phyloP scores from a whole-genome alignment of 1,284 basidiomycete species.

The Pseudozyma tsukubaensis region DNA sequence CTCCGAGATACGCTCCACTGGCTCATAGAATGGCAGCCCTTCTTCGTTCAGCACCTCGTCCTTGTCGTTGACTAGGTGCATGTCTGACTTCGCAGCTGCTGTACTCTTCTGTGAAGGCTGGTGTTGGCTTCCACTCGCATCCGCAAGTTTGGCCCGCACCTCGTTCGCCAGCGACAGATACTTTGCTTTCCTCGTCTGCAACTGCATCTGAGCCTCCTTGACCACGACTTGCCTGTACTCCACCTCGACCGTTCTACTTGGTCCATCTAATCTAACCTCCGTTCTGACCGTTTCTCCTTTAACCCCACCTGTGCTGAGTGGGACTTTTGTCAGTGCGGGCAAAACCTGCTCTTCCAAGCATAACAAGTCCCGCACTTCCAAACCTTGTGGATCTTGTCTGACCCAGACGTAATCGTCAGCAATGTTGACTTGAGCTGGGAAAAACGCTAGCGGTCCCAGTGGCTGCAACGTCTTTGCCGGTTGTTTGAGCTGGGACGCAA shows the following conservation, averaged over 20 bases:
- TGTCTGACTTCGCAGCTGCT: not conserved
- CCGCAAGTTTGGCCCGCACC: slow-evolving; percentile 8
- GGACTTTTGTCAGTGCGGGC: slow-evolving; percentile 10
- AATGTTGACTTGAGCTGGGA: slow-evolving; percentile 26
- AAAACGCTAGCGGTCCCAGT: slow-evolving; percentile 38
- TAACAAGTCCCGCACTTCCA: slow-evolving; percentile 19
- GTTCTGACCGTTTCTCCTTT: slow-evolving; percentile 3
- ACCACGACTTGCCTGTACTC: slow-evolving; percentile 4
- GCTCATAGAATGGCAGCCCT: slow-evolving; percentile 66
- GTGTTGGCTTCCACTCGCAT: no score
- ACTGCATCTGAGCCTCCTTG: slow-evolving; percentile 28
- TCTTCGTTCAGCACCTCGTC: slow-evolving; percentile 65
- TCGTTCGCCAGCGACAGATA: slow-evolving; percentile 5
- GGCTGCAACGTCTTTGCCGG: slow-evolving; percentile 22
- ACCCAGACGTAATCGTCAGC: slow-evolving; percentile 17
- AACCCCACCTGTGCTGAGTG: not conserved
- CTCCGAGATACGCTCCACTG: slow-evolving; percentile 53
- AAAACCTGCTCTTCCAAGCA: slow-evolving; percentile 25
- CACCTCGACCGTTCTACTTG: slow-evolving; percentile 33
- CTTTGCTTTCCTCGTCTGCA: slow-evolving; percentile 18
- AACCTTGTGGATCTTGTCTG: slow-evolving; percentile 12
- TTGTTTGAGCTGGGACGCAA: slow-evolving; percentile 15
- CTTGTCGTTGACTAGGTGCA: slow-evolving; percentile 42
- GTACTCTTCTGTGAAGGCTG: not conserved
- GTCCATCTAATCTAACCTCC: slow-evolving; percentile 9